Conservation (phyloP, 441 rosid genomes). For the Geranium incanum region DNA sequence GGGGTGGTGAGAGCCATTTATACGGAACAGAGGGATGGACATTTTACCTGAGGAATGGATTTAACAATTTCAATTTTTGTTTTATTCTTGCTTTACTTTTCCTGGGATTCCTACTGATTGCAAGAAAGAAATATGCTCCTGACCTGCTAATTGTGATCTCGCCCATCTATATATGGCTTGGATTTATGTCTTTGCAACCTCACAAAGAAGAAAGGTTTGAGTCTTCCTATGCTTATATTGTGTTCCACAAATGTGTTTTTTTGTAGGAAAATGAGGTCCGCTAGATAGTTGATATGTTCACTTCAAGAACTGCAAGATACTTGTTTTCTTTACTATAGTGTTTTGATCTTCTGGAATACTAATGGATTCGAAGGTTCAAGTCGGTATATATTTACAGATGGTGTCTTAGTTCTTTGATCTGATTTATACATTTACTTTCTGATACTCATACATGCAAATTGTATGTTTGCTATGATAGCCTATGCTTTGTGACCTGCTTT, state of each 20-base stretch:
- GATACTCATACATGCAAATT: too few relatives aligned
- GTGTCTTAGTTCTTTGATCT: too few relatives aligned
- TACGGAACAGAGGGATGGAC: slow-evolving; percentile 74
- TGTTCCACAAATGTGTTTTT: not conserved
- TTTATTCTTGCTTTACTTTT: slow-evolving; percentile 73
- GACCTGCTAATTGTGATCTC: slow-evolving; percentile 67
- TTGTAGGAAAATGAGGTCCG: too few relatives aligned
- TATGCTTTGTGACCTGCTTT: too few relatives aligned
- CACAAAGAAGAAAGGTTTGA: slow-evolving; percentile 94
- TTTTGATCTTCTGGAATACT: too few relatives aligned
- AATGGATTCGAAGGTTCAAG: too few relatives aligned
- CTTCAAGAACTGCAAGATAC: too few relatives aligned
- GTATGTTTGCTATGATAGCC: too few relatives aligned
- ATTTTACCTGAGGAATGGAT: slow-evolving; percentile 72
- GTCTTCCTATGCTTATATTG: slow-evolving; percentile 1
- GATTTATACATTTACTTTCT: too few relatives aligned
- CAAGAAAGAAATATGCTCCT: slow-evolving; percentile 58
- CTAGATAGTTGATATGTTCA: too few relatives aligned
- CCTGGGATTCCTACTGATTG: slow-evolving; percentile 49
- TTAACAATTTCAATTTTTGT: slow-evolving; percentile 87
- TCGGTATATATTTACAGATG: too few relatives aligned
- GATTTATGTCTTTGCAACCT: slow-evolving; percentile 86
- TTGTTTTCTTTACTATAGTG: too few relatives aligned
- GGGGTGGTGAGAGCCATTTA: slow-evolving; percentile 94
- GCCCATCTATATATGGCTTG: slow-evolving; percentile 83